phyloP scores from a whole-genome alignment of 2,329 filamentous ascomycete species.

The Colletotrichum caudatum region DNA sequence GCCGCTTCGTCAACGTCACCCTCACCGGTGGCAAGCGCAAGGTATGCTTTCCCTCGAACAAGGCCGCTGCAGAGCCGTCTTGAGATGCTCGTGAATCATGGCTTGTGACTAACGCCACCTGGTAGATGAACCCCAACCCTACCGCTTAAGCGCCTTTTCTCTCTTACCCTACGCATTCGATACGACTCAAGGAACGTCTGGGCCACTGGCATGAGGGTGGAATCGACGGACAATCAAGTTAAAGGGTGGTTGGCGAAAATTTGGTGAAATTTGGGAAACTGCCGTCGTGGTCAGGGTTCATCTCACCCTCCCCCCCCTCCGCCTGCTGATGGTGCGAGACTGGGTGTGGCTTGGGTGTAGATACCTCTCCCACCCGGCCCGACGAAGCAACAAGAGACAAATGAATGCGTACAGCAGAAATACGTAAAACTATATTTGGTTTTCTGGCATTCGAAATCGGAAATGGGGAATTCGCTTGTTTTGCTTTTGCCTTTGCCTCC shows the following conservation, averaged over 20 bases:
- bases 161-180: slow-evolving; percentile 39
- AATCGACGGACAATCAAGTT: slow-evolving; percentile 41
- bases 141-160: slow-evolving; percentile 49
- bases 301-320: slow-evolving; percentile 16
- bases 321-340: slow-evolving; percentile 17
- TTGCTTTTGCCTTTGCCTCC: slow-evolving; percentile 19
- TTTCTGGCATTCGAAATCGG: slow-evolving; percentile 39
- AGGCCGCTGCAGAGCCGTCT: background rate
- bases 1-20: slow-evolving; percentile 98
- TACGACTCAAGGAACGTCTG: slow-evolving; percentile 43
- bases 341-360: slow-evolving; percentile 5
- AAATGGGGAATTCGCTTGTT: slow-evolving; percentile 35
- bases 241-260: slow-evolving; percentile 38
- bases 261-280: slow-evolving; percentile 39
- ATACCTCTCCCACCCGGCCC: slow-evolving; percentile 4
- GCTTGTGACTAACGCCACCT: slow-evolving; percentile 40
- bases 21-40: slow-evolving; percentile 98
- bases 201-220: slow-evolving; percentile 40
- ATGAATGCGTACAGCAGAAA: slow-evolving; percentile 41
- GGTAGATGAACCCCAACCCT: slow-evolving; percentile 59
- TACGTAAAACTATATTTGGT: slow-evolving; percentile 38
- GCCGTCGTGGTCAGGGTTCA: slow-evolving; percentile 23
- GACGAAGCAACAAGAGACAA: slow-evolving; percentile 34
- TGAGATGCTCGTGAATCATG: background rate
- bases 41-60: slow-evolving; percentile 62